Percentiles rank a stretch among this genome's conserved stretches.
phyloP scores from a whole-genome alignment of 805 yeast species.

The Starmerella tilneyi region DNA sequence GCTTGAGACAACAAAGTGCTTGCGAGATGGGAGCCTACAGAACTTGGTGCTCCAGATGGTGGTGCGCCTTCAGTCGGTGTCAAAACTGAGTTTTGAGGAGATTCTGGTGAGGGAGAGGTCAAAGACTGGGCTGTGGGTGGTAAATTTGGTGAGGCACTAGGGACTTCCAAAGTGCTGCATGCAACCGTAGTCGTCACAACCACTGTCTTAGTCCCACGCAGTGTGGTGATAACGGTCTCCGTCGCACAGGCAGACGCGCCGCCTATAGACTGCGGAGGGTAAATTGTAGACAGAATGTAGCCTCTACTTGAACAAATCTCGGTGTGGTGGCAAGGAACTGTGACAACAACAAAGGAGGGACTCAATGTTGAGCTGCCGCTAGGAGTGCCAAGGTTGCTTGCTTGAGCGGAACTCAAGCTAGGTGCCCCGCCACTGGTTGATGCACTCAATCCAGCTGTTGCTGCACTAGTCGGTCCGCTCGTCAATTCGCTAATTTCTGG shows the following conservation, averaged over 20 bases:
- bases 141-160: not conserved
- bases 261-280: not conserved
- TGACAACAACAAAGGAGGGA: not conserved
- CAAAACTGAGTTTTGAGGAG: too few species aligned
- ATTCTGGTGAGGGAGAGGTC: not conserved
- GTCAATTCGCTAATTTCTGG: too few species aligned
- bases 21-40: too few species aligned
- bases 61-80: too few species aligned
- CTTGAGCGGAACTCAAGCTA: not conserved
- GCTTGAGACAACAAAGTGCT: too few species aligned
- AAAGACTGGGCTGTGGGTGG: not conserved
- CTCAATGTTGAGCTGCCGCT: not conserved
- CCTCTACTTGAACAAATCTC: slow-evolving; percentile 2
- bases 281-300: slow-evolving; percentile 6
- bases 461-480: too few species aligned
- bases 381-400: too few species aligned
- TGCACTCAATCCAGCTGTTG: too few species aligned
- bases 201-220: not conserved
- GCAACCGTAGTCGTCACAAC: not conserved
- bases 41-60: too few species aligned
- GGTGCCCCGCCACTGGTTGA: too few species aligned
- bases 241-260: not conserved
- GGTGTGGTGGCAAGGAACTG: slow-evolving; percentile 9
- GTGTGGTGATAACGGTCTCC: not conserved
- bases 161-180: not conserved